Conservation (phyloP, 495 filamentous ascomycete species). For the Hypoxylon cercidicola region DNA sequence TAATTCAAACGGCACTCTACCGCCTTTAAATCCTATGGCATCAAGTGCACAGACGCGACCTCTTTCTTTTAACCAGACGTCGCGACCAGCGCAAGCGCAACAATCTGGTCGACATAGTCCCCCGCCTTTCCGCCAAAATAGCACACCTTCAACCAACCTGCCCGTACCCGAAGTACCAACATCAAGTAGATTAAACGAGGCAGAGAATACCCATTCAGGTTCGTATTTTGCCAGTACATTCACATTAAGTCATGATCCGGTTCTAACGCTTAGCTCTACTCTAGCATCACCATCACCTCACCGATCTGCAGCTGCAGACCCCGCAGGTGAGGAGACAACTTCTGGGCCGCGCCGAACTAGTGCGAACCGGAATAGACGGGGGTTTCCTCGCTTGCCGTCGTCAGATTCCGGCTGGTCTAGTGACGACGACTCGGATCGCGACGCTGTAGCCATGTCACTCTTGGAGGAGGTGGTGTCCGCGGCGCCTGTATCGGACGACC, state of each 20-base stretch:
- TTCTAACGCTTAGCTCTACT: constrained; percentile 5
- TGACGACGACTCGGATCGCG: constrained; percentile 36
- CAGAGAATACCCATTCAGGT: constrained; percentile 20
- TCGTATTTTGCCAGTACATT: background rate
- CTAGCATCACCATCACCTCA: constrained; percentile 28
- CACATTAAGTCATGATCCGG: background rate
- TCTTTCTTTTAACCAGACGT: constrained; percentile 1
- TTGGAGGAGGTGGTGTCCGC: constrained; percentile 23
- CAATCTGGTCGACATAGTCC: constrained; percentile 19
- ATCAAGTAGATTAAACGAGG: constrained; percentile 5
- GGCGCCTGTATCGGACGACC: constrained; percentile 38
- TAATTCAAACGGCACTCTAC: constrained; percentile 20
- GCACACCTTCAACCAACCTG: constrained; percentile 16
- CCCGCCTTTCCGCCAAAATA: constrained; percentile 21
- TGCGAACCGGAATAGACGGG: constrained; percentile 17
- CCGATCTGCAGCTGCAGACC: constrained; percentile 8
- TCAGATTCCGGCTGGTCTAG: constrained; percentile 30
- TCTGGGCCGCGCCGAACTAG: constrained; percentile 20
- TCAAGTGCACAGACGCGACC: constrained; percentile 9
- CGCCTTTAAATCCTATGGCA: constrained; percentile 30
- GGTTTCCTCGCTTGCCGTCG: constrained; percentile 15
- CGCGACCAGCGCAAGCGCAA: constrained; percentile 26
- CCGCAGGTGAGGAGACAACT: background rate
- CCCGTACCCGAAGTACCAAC: constrained; percentile 6
- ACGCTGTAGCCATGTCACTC: constrained; percentile 24